Base-by-base conservation (phyloP, 2,329 filamentous ascomycete genomes). In the Hypoxylon sp. region DNA sequence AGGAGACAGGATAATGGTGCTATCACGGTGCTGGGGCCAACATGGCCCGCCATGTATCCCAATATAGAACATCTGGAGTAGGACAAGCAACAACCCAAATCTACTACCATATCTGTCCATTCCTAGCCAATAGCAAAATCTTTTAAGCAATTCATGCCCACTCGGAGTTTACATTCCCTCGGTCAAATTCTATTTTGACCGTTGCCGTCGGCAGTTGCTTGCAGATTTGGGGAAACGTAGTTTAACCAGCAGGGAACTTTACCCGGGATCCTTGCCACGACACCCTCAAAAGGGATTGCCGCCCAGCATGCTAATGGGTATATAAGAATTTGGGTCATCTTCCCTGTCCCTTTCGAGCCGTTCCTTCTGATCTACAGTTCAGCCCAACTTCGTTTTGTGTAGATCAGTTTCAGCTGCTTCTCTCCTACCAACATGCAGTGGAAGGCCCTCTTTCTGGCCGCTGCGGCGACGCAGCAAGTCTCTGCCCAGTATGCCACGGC, bases 401-500 rank as follows among this genome's bases (percentile, higher is more conserved):
- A 69, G 63, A 71, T 69, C 63, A 51, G 40, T 64, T 44, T 55
- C 55, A 69, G 66, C 56, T 62, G 56, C 57, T 60, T 53, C 54
- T 54, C 49, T 40, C 27, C 20, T 27, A 54, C 59, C 53, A 67
- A 51, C 25, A 73, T 73, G 71, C 71, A 70, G 64, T 72, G 67
- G 66, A 72, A 72, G 64, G 50, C 65, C 50, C 61, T 72, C 42
- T 51, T 61, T 27, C 51, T 71, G 42, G 69, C 67, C 30, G 68
- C 68, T 42, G 69, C 67, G 64, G 69, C 69, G 33, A 64, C 67
- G 57, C 65, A 65, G 61, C 65, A 70, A 27, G 71, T 62, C 37
- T 61, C 66, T 11, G 69, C 69, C 8, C 71, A 73, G 58, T 73
- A 68, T 68, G 68, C 71, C 30, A 62, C 61, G 25, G 71, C 66